phyloP scores from a whole-genome alignment of 2,329 filamentous ascomycete species.

The Ceratocystis smalleyi region DNA sequence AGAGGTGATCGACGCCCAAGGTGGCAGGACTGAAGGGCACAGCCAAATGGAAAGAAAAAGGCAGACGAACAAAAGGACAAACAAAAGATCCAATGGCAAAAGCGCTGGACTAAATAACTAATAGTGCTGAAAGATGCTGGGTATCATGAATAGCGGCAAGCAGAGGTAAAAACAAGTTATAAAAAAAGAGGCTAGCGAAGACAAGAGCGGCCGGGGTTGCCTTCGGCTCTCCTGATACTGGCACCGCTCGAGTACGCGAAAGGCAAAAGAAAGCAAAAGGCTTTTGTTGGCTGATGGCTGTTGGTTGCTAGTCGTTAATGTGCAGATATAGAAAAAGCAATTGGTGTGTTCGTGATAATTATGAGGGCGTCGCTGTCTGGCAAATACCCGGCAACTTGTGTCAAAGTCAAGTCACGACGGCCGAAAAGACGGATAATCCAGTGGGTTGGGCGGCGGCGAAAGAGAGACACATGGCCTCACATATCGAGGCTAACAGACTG shows the following conservation, averaged over 20 bases:
- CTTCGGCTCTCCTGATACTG: background rate
- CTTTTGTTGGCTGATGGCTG: background rate
- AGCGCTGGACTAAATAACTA: background rate
- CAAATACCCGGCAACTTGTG: background rate
- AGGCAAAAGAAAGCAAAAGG: background rate
- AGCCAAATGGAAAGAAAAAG: background rate
- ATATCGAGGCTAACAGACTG: slow-evolving; percentile 12
- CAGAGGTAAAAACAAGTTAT: background rate
- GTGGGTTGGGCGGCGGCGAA: background rate
- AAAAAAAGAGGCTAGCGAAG: background rate
- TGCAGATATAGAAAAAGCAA: background rate
- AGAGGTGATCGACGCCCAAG: background rate
- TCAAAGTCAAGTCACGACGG: background rate
- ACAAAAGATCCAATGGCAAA: background rate
- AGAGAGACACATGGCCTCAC: slow-evolving; percentile 13
- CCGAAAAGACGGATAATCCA: background rate
- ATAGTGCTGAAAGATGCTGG: background rate
- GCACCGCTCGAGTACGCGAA: background rate
- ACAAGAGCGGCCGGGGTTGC: background rate
- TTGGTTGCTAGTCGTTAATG: background rate
- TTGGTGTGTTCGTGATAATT: background rate
- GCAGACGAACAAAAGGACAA: background rate
- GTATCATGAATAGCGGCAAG: background rate
- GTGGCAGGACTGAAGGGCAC: background rate
- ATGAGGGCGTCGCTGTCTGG: background rate